Conservation (phyloP, 78 protist species). For the Paulinella micropora region DNA sequence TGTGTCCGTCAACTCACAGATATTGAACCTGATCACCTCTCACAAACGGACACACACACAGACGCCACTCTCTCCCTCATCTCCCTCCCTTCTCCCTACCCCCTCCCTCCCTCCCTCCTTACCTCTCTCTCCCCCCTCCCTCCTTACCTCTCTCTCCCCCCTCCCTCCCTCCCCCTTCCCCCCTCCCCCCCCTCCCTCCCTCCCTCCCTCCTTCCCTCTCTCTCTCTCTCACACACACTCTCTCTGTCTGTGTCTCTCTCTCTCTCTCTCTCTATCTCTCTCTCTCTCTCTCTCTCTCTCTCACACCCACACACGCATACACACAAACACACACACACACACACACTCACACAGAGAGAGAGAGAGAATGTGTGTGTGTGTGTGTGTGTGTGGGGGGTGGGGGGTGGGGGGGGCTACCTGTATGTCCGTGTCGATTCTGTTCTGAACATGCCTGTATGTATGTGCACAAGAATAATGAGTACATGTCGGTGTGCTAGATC, state of each 20-base stretch:
- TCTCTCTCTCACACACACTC: neutral
- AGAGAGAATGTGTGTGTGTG: neutral
- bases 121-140: no score
- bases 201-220: constrained; percentile 1
- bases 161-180: neutral
- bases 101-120: no score
- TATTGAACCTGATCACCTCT: neutral
- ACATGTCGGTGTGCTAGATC: constrained; percentile 27
- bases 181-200: neutral
- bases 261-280: no score
- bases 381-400: neutral
- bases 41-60: neutral
- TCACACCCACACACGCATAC: neutral
- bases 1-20: neutral
- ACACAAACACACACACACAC: neutral
- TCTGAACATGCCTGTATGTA: neutral
- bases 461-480: neutral
- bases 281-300: no score
- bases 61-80: neutral
- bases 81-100: no score
- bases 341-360: neutral
- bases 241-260: neutral
- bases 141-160: no score
- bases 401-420: no score
- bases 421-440: neutral